Evolutionary conservation across 805 yeast species (phyloP).

Genomic region (Hyphopichia homilentoma): DNA sequence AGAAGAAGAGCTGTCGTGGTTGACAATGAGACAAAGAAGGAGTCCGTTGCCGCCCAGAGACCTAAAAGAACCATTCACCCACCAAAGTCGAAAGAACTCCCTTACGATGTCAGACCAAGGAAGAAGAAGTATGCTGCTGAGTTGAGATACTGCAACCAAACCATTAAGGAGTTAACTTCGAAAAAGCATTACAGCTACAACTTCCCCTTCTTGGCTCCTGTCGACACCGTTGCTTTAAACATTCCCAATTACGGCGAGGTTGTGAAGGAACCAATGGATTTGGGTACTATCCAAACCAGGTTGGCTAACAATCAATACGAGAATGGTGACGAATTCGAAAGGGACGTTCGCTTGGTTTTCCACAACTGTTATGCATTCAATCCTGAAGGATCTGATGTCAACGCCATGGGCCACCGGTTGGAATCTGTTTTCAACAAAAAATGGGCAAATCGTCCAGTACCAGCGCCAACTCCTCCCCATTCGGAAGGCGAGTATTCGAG

Average conservation of each 20-base stretch:
- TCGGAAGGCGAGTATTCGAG: conserved; percentile 34
- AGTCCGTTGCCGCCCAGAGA: conserved; percentile 72
- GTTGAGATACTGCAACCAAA: conserved; percentile 77
- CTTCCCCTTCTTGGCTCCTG: conserved; percentile 90
- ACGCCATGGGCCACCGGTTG: conserved; percentile 88
- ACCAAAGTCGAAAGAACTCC: conserved; percentile 90
- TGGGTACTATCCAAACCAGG: conserved; percentile 78
- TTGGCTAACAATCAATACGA: conserved; percentile 84
- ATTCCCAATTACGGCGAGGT: conserved; percentile 87
- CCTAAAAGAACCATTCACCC: conserved; percentile 97
- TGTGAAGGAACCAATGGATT: conserved; percentile 92
- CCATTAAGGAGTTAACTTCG: conserved; percentile 74
- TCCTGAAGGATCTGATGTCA: conserved; percentile 96
- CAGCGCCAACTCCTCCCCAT: conserved; percentile 64
- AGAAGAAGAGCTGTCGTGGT: conserved; percentile 18
- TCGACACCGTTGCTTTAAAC: conserved; percentile 90
- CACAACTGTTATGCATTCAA: conserved; percentile 87
- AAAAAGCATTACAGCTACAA: conserved; percentile 83
- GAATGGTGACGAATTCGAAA: conserved; percentile 81
- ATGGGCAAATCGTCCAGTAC: conserved; percentile 69
- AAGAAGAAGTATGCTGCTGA: conserved; percentile 90
- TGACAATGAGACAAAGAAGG: conserved; percentile 26
- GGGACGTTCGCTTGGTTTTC: conserved; percentile 79
- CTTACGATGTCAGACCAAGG: conserved; percentile 86
- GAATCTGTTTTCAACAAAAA: conserved; percentile 82